A percentile compares a stretch with the other conserved stretches of the same genome.
Conservation (phyloP, 768 basidiomycete species). For the Polyporus arcularius region DNA sequence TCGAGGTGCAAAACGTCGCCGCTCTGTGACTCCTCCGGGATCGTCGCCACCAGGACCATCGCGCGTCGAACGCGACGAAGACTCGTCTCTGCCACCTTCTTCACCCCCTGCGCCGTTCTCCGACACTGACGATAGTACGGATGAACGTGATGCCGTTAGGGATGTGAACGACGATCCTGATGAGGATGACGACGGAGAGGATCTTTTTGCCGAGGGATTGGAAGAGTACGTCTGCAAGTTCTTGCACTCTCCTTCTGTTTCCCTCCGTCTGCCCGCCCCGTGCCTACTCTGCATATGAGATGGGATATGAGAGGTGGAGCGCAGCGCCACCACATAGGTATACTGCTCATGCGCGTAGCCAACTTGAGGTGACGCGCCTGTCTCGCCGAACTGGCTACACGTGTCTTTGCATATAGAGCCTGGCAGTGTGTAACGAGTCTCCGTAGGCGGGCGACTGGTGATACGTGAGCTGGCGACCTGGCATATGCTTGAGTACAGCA, state of each 20-base stretch:
- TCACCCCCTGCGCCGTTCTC: slow-evolving; percentile 52
- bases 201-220: slow-evolving; percentile 83
- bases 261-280: neutral
- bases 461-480: too few species aligned
- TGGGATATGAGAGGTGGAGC: too few species aligned
- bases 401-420: neutral
- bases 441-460: too few species aligned
- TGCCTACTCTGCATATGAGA: neutral
- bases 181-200: slow-evolving; percentile 85
- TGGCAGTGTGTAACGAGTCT: too few species aligned
- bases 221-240: slow-evolving; percentile 55
- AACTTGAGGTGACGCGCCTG: neutral
- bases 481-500: too few species aligned
- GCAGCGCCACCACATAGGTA: too few species aligned
- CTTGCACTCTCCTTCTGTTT: neutral
- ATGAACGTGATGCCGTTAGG: slow-evolving; percentile 50
- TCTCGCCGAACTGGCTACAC: neutral
- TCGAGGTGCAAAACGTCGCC: slow-evolving; percentile 59
- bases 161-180: slow-evolving; percentile 87
- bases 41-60: slow-evolving; percentile 49
- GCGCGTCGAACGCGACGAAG: slow-evolving; percentile 56
- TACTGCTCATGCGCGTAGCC: too few species aligned
- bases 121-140: slow-evolving; percentile 48
- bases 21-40: slow-evolving; percentile 52
- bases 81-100: slow-evolving; percentile 68